Base-by-base conservation (phyloP, 768 basidiomycete genomes). In the Tulasnella sp. region DNA sequence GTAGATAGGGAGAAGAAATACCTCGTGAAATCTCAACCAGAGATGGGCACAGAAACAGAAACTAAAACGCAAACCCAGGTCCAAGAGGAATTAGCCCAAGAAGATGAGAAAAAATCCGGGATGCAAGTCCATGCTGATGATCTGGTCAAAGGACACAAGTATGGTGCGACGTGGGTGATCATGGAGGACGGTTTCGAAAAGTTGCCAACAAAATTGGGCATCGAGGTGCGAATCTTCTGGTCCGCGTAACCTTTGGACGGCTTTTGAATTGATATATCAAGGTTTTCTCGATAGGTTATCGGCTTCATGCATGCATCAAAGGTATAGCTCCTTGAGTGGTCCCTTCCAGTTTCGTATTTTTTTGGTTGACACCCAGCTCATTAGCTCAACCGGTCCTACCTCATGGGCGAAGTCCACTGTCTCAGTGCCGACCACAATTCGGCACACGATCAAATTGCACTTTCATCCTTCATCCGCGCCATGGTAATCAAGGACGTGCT, bases 81-180 rank as follows among this genome's bases (percentile, higher is more conserved):
- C 21, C 73, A 72, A 3, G 71, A 67, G 15, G 73, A 71, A 3
- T 76, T 73, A 11, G 68, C 8, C n/a, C 60, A 58, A 11, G 50
- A 57, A 19, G 57, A 65, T 25, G 68, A 66, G 22, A 67, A 62
- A 11, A 66, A 67, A 27, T 66, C 57, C 2, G 69, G 53, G 2
- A 53, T 55, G 24, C 59, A 31, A 34, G 62, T 88, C 5, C 83
- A 87, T 67, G 85, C 85, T 70, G 85, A 89, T 64, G 78, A 91
- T 38, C 80, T 92, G 7, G 75, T 89, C 22, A 73, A 76, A 63
- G 91, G 89, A 2, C 93, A 87, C 75, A 87, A 87, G 71, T 94
- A 96, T 66, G 93, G 93, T 19, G 78, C 89, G 1, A 85, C 87
- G 0, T 92, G 90, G 70, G 85, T 81, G 2, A 89, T 89, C 0